Percentiles rank a stretch among this genome's conserved stretches.
Evolutionary conservation across 768 basidiomycete genomes (phyloP).

Genomic region (Lentinus tigrinus): DNA sequence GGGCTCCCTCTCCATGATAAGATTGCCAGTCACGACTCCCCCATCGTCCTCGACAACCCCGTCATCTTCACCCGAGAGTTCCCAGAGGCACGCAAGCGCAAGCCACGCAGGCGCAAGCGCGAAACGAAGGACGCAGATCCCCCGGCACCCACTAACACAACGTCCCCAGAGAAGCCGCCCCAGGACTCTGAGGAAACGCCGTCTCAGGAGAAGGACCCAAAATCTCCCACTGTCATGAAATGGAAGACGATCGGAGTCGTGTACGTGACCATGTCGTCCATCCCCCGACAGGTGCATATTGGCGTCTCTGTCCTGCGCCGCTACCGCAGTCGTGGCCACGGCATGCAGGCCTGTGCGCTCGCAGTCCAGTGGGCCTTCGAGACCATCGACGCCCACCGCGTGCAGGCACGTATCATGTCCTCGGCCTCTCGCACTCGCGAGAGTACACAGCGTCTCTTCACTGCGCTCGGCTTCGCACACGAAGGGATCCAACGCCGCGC

Average conservation of each 20-base stretch:
- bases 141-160: neutral
- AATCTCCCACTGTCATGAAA: neutral
- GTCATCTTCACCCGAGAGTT: neutral
- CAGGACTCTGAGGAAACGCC: neutral
- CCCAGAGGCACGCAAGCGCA: neutral
- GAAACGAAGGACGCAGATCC: neutral
- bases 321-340: constrained; percentile 43
- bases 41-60: neutral
- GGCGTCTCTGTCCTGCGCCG: constrained; percentile 48
- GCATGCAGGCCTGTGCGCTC: constrained; percentile 43
- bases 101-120: neutral
- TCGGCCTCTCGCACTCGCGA: constrained; percentile 43
- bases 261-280: constrained; percentile 18
- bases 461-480: constrained; percentile 52
- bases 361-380: constrained; percentile 49
- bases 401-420: constrained; percentile 49
- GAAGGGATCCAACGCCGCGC: constrained; percentile 64
- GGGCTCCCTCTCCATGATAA: neutral
- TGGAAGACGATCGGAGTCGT: constrained; percentile 20
- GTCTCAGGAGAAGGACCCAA: neutral
- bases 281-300: constrained; percentile 48
- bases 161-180: neutral
- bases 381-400: constrained; percentile 44
- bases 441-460: constrained; percentile 46
- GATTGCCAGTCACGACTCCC: neutral